Percentiles rank a stretch among this genome's conserved stretches.
phyloP scores from a whole-genome alignment of 2,329 filamentous ascomycete genomes.

The Paramyrothecium sp. region DNA sequence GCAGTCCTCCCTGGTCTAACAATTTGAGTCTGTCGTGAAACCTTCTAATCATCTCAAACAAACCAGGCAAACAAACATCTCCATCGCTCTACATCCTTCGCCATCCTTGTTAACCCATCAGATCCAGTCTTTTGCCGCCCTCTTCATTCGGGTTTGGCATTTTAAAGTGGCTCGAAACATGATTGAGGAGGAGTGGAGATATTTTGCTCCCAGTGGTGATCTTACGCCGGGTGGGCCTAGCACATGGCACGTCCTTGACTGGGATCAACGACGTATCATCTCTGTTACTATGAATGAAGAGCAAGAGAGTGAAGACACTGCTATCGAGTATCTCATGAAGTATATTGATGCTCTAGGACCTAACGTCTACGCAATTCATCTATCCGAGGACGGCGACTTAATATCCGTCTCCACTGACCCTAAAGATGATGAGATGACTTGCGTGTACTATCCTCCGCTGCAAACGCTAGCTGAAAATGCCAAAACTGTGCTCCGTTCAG shows the following conservation, averaged over 20 bases:
- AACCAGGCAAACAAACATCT: too few species aligned
- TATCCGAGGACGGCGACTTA: conserved; percentile 19
- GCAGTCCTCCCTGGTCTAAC: too few species aligned
- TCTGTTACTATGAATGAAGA: conserved; percentile 26
- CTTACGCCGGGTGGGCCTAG: conserved; percentile 16
- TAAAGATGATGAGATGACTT: conserved; percentile 23
- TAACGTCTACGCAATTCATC: conserved; percentile 16
- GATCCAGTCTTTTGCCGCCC: too few species aligned
- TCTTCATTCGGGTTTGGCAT: too few species aligned
- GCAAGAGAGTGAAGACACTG: conserved; percentile 12
- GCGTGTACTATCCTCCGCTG: conserved; percentile 20
- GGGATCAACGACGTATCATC: conserved; percentile 25
- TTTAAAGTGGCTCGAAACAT: neutral
- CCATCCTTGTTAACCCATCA: too few species aligned
- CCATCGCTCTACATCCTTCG: too few species aligned
- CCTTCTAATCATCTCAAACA: too few species aligned
- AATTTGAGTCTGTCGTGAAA: too few species aligned
- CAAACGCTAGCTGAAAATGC: conserved; percentile 10
- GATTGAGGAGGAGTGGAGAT: conserved; percentile 1
- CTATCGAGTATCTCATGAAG: conserved; percentile 19
- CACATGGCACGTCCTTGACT: conserved; percentile 23
- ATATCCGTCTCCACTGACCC: conserved; percentile 15
- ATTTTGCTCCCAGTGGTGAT: conserved; percentile 1
- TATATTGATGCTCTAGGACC: conserved; percentile 14
- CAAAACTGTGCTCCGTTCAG: conserved; percentile 12